Evolutionary conservation across 1,139 yeast species (phyloP).

Genomic region (Kurtzmaniella quercitrusa): DNA sequence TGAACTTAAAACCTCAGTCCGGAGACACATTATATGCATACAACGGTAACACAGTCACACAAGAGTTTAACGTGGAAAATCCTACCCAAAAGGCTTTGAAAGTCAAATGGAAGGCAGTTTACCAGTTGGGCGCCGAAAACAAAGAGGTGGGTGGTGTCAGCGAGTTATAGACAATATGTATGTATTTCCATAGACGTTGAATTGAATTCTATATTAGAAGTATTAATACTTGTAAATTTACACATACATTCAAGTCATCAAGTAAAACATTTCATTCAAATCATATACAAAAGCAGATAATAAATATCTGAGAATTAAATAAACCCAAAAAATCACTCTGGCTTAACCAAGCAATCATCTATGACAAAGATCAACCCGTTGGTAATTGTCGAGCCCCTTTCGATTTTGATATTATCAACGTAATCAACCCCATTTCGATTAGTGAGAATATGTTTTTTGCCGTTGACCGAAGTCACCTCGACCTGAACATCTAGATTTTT

Average conservation of each 20-base stretch:
- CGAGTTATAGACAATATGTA: constrained; percentile 16
- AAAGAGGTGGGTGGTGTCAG: constrained; percentile 58
- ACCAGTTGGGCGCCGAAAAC: constrained; percentile 41
- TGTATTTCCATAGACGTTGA: constrained; percentile 6
- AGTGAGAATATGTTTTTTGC: constrained; percentile 20
- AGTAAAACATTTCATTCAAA: too few relatives aligned
- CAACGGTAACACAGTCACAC: constrained; percentile 53
- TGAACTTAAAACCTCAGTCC: constrained; percentile 69
- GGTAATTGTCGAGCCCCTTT: constrained; percentile 29
- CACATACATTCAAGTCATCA: too few relatives aligned
- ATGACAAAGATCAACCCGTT: constrained; percentile 59
- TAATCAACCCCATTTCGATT: background rate
- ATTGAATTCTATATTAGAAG: too few relatives aligned
- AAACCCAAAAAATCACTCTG: constrained; percentile 9
- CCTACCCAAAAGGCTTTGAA: constrained; percentile 51
- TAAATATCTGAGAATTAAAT: background rate
- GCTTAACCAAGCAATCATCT: constrained; percentile 36
- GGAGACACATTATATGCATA: constrained; percentile 51
- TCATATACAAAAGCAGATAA: background rate
- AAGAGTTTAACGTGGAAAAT: constrained; percentile 56
- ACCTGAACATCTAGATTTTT: constrained; percentile 16
- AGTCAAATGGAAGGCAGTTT: constrained; percentile 78
- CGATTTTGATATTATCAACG: background rate
- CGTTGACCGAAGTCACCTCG: constrained; percentile 34
- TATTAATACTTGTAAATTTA: too few relatives aligned